Evolutionary conservation across 768 basidiomycete species (phyloP), one percentile per base, ranked within the genome.

Genomic region (Mycena epipterygia): DNA sequence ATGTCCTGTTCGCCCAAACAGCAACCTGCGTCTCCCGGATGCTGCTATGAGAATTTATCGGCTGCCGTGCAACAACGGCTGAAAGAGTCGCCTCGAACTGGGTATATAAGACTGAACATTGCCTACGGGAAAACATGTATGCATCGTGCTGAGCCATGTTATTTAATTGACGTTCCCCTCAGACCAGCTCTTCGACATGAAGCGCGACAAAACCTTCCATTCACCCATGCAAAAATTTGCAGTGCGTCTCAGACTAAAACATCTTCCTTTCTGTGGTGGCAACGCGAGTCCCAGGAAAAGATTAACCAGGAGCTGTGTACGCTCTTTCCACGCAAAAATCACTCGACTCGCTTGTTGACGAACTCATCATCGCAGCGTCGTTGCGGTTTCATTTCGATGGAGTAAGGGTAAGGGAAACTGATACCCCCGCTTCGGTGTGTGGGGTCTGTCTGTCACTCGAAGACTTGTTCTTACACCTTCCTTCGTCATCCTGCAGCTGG

Each of bases 341-440:
- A n/a, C n/a, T n/a, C n/a, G n/a, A n/a, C n/a, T n/a, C n/a, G n/a
- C n/a, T n/a, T n/a, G n/a, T n/a, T n/a, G n/a, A n/a, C n/a, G n/a
- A n/a, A n/a, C n/a, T n/a, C n/a, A n/a, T n/a, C n/a, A n/a, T n/a
- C n/a, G n/a, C n/a, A 66, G 68, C 29, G 0, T 51, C n/a, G 6
- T 23, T 73, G 1, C 37, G 68, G 1, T 73, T 73, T 21, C 6
- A 49, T 33, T 63, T 25, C 61, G n/a, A 62, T 0, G 64, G 48
- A 7, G 8, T 8, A 2, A 30, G 58, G 14, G n/a, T 73, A 2
- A 7, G 14, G 9, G 68, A 67, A 2, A 25, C 0, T 1, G 72
- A 73, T 17, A 70, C 68, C 4, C 64, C 72, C 8, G 13, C 4
- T 17, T 57, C 58, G 0, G 72, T 73, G 27, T 32, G 72, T 30